Evolutionary conservation across 228 moss, liverwort and hornwort species (phyloP), one percentile per base, ranked within the genome.

Genomic region (Sphagnum fallax): DNA sequence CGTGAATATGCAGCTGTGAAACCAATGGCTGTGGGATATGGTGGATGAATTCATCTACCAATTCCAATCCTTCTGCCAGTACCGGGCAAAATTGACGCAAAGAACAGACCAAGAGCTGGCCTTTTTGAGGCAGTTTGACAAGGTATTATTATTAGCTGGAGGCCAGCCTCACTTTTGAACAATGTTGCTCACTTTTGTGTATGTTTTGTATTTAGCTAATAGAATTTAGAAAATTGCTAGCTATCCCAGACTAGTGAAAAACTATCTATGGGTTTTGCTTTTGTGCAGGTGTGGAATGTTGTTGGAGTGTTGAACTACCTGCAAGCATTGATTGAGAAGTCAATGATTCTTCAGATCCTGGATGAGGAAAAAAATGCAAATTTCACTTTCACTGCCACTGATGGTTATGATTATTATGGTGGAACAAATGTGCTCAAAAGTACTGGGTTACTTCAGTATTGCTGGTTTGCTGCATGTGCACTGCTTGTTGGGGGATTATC

Each of bases 21-120:
- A 98, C 74, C 97, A 98, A 74, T 98, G 97, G 97, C 52, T 98
- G 67, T 98, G 97, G 97, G 97, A 98, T 68, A 98, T 98, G 97
- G 93, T 98, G 63, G 97, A 98, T 74, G 97, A 98, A 87, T 98
- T 93, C 69, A 93, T 98, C 61, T 93, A 98, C 76, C 97, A 98
- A 81, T 98, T 98, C 69, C 97, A 98, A 79, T 98, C 97, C 16
- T 98, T 93, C 58, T 98, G 97, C 69, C 97, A 98, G 80, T 98
- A 93, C 75, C 90, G 97, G 49, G 93, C 97, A 51, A 98, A 98
- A 81, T 84, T 98, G 63, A 98, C 93, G 89, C 77, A 88, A 70
- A 98, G 91, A 79, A 85, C 87, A 1, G 97, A 98, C 74, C 93
- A 91, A 16, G 97, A 98, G 80, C 87, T 98, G 9, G 83, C 80